Conservation (phyloP, 208 protist genomes). For the Leishmania mexicana region DNA sequence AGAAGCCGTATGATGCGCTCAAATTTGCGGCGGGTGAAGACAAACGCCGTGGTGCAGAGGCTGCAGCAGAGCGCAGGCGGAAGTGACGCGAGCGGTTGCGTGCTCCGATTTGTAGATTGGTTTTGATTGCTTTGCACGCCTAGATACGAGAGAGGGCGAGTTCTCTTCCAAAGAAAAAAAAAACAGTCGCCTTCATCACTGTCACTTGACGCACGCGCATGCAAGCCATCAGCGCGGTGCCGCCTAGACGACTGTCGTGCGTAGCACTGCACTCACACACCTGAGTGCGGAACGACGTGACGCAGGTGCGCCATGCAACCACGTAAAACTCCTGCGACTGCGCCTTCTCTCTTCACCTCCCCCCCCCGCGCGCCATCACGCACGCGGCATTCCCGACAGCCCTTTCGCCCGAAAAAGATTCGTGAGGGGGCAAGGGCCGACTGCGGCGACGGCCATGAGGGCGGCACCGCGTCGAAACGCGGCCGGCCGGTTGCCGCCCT, state of each 20-base stretch:
- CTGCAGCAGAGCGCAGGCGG: conserved; percentile 7
- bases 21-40: conserved; percentile 24
- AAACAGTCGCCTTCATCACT: not conserved
- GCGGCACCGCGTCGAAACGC: conserved; percentile 28
- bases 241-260: not conserved
- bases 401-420: not conserved
- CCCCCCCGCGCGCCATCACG: not conserved
- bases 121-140: not conserved
- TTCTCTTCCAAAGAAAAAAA: not conserved
- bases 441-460: conserved; percentile 22
- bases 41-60: not conserved
- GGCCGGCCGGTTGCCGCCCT: not conserved
- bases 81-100: not conserved
- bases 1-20: conserved; percentile 21
- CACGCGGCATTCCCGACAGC: not conserved
- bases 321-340: not conserved
- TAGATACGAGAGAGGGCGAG: not conserved
- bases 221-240: not conserved
- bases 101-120: not conserved
- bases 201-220: not conserved
- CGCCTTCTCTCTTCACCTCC: not conserved
- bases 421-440: conserved; percentile 17
- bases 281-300: not conserved
- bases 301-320: not conserved
- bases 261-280: not conserved